Evolutionary conservation across 2,329 filamentous ascomycete species (phyloP), one percentile per base, ranked within the genome.

Genomic region (Fonsecaea monophora): DNA sequence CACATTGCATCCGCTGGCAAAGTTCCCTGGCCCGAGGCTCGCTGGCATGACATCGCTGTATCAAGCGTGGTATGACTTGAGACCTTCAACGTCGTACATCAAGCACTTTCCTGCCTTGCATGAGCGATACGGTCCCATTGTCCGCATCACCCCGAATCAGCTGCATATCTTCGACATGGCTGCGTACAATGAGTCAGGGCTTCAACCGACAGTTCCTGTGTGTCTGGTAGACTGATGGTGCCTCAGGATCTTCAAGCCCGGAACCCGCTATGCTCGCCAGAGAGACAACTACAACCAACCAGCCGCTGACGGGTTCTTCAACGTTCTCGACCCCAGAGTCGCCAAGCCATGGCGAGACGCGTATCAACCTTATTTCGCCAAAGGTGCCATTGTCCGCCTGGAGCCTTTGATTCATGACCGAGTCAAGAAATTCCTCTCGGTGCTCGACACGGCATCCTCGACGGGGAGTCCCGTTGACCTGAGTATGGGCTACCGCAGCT

Each of bases 11-110:
- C 78, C 77, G 6, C 60, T 79, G 6, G 73, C 76, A 13, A 72
- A 73, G n/a, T 74, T 78, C 53, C 78, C 77, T 1, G 78, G 78
- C 6, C 77, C 77, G 0, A 76, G 72, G 53, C 54, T 78, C 15
- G 77, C 76, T n/a, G 72, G 70, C 7, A 32, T 74, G 8, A 75
- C 72, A 18, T 70, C 67, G 32, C 67, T 65, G 58, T 75, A 76
- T 65, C 74, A 76, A 42, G 71, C 72, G 35, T 61, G 50, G 56
- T 65, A 48, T 60, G 63, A 65, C 40, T 30, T 65, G 15, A 45
- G 56, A 7, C 38, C 63, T 4, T 40, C 18, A 9, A 60, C 34
- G 48, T 65, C 63, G 18, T 65, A 65, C 40, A 60, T 65, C 56
- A 60, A 60, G 12, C 21, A 54, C 30, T 60, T 65, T 21, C 45